phyloP scores from a whole-genome alignment of 2,329 filamentous ascomycete species.

The Geosmithia flava region DNA sequence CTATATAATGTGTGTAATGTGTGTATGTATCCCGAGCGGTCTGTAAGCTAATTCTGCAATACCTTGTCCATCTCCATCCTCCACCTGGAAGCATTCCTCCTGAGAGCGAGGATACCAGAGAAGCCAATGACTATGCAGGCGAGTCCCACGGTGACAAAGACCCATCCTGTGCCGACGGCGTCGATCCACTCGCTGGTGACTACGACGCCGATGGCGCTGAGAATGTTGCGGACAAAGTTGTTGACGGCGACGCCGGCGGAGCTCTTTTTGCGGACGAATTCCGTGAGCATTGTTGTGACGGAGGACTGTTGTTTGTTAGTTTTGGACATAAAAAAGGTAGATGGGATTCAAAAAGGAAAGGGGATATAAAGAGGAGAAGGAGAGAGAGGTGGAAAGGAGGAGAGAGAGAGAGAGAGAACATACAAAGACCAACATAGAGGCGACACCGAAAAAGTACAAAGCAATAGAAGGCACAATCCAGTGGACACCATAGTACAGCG shows the following conservation, averaged over 20 bases:
- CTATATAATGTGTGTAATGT: no score
- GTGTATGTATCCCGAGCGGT: no score
- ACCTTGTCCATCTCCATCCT: slow-evolving; percentile 45
- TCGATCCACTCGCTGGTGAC: slow-evolving; percentile 59
- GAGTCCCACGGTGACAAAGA: slow-evolving; percentile 46
- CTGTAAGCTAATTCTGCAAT: background rate
- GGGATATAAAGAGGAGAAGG: background rate
- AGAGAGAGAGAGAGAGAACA: slow-evolving; percentile 6
- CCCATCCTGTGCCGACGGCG: slow-evolving; percentile 63
- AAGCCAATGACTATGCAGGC: slow-evolving; percentile 45
- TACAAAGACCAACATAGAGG: slow-evolving; percentile 70
- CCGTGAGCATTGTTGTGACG: slow-evolving; percentile 72
- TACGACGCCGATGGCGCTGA: slow-evolving; percentile 58
- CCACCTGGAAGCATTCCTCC: slow-evolving; percentile 49
- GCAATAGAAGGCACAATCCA: slow-evolving; percentile 53
- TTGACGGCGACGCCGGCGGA: slow-evolving; percentile 68
- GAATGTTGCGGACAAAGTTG: slow-evolving; percentile 71
- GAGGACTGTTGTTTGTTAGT: slow-evolving; percentile 25
- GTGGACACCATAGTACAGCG: slow-evolving; percentile 48
- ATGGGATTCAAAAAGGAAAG: background rate
- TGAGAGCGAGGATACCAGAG: slow-evolving; percentile 46
- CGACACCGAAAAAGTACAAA: slow-evolving; percentile 63
- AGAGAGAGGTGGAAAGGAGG: background rate
- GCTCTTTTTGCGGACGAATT: slow-evolving; percentile 63
- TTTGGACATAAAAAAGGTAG: no score